These are phyloP conservation scores for Cladophialophora yegresii DNA, from an alignment of 2,329 filamentous ascomycete genomes.

Conservation along the genomic window DNA sequence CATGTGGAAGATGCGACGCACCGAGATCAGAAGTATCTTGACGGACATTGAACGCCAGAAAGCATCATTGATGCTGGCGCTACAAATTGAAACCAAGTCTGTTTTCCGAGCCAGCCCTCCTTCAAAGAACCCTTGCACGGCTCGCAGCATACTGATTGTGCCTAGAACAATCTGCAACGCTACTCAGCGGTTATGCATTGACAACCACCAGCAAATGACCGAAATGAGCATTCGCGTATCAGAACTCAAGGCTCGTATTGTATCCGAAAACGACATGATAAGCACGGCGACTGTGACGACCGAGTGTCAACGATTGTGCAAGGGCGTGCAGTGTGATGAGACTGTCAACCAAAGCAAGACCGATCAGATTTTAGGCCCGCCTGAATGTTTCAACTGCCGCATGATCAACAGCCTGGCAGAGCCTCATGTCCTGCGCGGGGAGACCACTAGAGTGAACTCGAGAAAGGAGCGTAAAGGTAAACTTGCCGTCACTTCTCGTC, in stretches of 20 bases:
- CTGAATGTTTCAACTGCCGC: neutral
- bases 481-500: neutral
- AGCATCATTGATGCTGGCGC: neutral
- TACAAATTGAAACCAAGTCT: neutral
- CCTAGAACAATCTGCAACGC: neutral
- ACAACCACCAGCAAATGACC: neutral
- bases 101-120: neutral
- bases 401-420: neutral
- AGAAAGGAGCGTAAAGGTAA: conserved; percentile 1
- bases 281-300: neutral
- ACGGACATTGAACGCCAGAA: conserved; percentile 1
- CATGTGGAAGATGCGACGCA: neutral
- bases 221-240: neutral
- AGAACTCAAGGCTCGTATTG: neutral
- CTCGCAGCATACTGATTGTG: neutral
- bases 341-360: neutral
- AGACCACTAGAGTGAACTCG: neutral
- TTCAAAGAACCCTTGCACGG: neutral
- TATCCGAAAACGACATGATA: neutral
- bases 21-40: conserved; percentile 1
- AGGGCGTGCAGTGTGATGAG: neutral
- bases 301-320: neutral
- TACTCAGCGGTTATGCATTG: neutral
- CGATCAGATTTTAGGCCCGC: neutral
- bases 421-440: neutral